Percentiles rank a stretch among this genome's conserved stretches.
Conservation (phyloP, 495 filamentous ascomycete genomes). For the Tuber magnatum region DNA sequence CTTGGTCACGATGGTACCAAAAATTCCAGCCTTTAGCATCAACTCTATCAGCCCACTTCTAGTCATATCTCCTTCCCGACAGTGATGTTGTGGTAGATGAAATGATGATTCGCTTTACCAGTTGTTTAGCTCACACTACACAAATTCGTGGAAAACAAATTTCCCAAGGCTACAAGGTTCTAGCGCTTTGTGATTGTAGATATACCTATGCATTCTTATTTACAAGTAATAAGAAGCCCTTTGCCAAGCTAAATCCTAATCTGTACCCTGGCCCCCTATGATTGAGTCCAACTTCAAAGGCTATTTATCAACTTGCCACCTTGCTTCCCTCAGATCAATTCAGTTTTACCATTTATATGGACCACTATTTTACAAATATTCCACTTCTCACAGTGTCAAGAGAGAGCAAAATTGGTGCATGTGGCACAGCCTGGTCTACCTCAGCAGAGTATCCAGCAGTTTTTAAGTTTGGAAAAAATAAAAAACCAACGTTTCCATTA, state of each 20-base stretch:
- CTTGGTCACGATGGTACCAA: not conserved
- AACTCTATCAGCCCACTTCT: too few species aligned
- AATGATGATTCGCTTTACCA: constrained; percentile 15
- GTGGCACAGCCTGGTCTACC: constrained; percentile 2
- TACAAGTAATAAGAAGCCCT: not conserved
- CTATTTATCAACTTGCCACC: constrained; percentile 8
- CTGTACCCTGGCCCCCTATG: too few species aligned
- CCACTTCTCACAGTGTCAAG: not conserved
- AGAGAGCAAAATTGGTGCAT: not conserved
- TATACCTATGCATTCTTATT: not conserved
- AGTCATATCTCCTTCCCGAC: constrained; percentile 3
- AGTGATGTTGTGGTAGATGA: too few species aligned
- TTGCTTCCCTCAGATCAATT: not conserved
- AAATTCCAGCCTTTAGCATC: constrained; percentile 1
- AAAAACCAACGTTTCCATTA: not conserved
- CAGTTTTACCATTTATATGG: not conserved
- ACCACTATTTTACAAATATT: constrained; percentile 3
- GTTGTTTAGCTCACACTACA: constrained; percentile 6
- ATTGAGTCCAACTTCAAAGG: not conserved
- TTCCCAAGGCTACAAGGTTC: constrained; percentile 5
- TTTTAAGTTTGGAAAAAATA: not conserved
- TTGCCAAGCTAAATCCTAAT: not conserved
- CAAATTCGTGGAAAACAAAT: constrained; percentile 17
- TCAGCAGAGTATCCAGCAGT: constrained; percentile 3
- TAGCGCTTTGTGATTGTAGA: not conserved